Evolutionary conservation across 805 yeast species (phyloP).

Genomic region (Metschnikowia colocasiae): DNA sequence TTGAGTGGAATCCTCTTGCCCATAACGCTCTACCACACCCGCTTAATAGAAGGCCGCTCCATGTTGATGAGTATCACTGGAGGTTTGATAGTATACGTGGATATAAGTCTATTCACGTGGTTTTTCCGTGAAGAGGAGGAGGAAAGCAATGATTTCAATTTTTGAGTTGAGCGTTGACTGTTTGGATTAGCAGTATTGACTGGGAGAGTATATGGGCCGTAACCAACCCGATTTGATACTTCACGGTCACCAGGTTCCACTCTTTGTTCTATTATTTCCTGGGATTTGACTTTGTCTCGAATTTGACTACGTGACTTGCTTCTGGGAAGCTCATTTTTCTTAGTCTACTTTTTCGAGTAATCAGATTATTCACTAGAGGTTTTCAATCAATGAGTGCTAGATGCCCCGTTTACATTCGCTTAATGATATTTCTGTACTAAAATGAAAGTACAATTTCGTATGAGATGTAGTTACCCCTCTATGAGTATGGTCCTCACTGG

Average conservation of each 20-base stretch:
- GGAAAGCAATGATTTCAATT: conserved; percentile 44
- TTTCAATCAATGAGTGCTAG: background rate
- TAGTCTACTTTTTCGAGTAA: background rate
- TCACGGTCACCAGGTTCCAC: background rate
- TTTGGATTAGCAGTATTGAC: background rate
- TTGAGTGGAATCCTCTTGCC: conserved; percentile 46
- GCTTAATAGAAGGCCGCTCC: conserved; percentile 36
- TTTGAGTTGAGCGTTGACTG: conserved; percentile 16
- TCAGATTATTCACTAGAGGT: background rate
- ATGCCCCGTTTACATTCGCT: background rate
- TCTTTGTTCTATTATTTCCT: background rate
- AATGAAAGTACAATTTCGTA: no score
- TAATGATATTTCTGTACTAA: background rate
- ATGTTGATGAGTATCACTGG: conserved; percentile 43
- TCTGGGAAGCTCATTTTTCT: background rate
- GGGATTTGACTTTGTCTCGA: background rate
- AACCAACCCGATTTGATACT: background rate
- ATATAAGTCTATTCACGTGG: conserved; percentile 44
- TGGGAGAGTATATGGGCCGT: background rate
- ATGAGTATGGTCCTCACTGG: no score
- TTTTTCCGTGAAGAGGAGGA: conserved; percentile 44
- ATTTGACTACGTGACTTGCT: background rate
- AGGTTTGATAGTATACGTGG: conserved; percentile 43
- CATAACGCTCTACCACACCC: conserved; percentile 36
- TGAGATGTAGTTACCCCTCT: background rate